A percentile compares a stretch with the other conserved stretches of the same genome.
Evolutionary conservation across 2,329 filamentous ascomycete genomes (phyloP).

Genomic region (Tolypocladium tundrense): DNA sequence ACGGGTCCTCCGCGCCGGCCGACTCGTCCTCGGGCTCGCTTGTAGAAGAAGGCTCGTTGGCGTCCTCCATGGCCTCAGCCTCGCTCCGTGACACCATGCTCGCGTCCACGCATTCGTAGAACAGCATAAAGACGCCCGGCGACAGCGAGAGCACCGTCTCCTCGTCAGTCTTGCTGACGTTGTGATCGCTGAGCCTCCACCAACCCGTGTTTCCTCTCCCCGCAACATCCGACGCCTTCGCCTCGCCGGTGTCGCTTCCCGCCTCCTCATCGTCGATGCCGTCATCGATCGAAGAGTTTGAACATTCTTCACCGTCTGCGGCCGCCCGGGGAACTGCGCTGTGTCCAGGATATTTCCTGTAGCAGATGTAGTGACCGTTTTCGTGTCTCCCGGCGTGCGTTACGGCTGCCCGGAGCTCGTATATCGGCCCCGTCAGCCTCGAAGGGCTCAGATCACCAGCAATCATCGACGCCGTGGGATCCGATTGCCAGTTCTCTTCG

Average conservation of each 20-base stretch:
- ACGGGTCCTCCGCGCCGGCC: not conserved
- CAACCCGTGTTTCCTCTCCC: slow-evolving; percentile 43
- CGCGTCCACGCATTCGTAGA: slow-evolving; percentile 70
- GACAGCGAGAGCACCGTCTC: slow-evolving; percentile 62
- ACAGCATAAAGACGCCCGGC: slow-evolving; percentile 85
- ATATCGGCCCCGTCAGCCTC: slow-evolving; percentile 48
- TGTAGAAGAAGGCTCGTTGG: not conserved
- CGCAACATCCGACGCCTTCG: slow-evolving; percentile 1
- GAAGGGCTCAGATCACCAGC: slow-evolving; percentile 41
- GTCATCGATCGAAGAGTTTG: not conserved
- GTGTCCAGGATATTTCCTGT: slow-evolving; percentile 54
- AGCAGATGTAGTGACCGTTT: slow-evolving; percentile 93
- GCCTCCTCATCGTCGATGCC: slow-evolving; percentile 2
- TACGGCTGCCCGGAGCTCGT: slow-evolving; percentile 72
- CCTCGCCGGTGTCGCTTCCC: slow-evolving; percentile 5
- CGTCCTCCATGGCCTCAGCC: slow-evolving; percentile 11
- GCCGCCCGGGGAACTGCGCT: slow-evolving; percentile 1
- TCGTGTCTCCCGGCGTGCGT: slow-evolving; percentile 88
- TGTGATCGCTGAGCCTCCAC: slow-evolving; percentile 89
- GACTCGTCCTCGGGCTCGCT: not conserved
- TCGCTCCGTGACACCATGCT: slow-evolving; percentile 31
- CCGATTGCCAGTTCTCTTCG: slow-evolving; percentile 59
- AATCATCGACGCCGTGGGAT: slow-evolving; percentile 66
- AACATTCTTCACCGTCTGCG: not conserved
- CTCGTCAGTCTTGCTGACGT: slow-evolving; percentile 65